Conservation (phyloP, 371 early-diverging fungal species). For the Amoeboaphelidium protococcarum region DNA sequence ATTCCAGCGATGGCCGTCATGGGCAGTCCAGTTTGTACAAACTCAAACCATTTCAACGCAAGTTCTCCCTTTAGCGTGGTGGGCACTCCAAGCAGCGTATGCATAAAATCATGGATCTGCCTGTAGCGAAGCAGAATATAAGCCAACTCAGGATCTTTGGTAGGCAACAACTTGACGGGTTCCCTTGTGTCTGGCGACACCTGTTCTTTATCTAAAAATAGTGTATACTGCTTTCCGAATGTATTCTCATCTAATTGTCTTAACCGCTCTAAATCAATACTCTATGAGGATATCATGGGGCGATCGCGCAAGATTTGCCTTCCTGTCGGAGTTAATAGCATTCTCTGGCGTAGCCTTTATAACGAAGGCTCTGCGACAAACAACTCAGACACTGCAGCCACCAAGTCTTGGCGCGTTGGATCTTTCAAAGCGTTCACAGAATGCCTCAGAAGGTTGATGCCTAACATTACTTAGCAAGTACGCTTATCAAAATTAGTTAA, state of each 20-base stretch:
- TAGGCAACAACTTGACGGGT: constrained; percentile 21
- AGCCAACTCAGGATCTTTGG: constrained; percentile 65
- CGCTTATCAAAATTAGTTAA: too few relatives aligned
- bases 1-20: constrained; percentile 33
- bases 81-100: constrained; percentile 37
- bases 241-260: constrained; percentile 69
- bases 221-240: too few relatives aligned
- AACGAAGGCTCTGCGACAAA: too few relatives aligned
- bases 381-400: too few relatives aligned
- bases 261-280: constrained; percentile 31
- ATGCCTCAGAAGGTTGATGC: too few relatives aligned
- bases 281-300: constrained; percentile 35
- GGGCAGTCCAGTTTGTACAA: constrained; percentile 25
- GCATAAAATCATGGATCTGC: constrained; percentile 80
- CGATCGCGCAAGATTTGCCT: constrained; percentile 52
- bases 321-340: constrained; percentile 45
- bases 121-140: constrained; percentile 81
- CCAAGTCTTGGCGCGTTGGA: too few relatives aligned
- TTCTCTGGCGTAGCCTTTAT: constrained; percentile 53
- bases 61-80: constrained; percentile 72
- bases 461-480: too few relatives aligned
- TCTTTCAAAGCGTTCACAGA: too few relatives aligned
- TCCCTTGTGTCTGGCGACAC: constrained; percentile 59
- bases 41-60: constrained; percentile 81
- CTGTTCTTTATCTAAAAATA: constrained; percentile 44